Base-by-base conservation (phyloP, 345 rosid genomes). In the Rhodamnia rubescens region DNA sequence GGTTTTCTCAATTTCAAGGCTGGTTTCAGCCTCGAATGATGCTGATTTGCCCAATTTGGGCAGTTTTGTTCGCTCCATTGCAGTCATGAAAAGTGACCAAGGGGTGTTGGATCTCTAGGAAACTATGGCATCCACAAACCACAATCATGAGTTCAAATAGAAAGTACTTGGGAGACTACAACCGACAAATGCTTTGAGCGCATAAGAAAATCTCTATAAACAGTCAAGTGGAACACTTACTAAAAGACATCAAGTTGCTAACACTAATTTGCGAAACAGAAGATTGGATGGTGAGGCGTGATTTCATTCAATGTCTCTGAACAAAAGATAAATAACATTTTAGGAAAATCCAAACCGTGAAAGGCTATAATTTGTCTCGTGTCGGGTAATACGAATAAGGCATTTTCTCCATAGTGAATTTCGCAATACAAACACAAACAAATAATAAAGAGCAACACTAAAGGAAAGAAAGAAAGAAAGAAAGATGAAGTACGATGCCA, bases 201-300 rank as follows among this genome's bases (percentile, higher is more conserved):
- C 40, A 6, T 27, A 59, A 59, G 40, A 59, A 59, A 59, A 27
- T 12, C 8, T 57, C 16, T 26, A 57, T 11, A 26, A 57, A n/a
- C 0, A 24, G 61, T 57, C 29, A 26, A 57, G 0, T 11, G 7
- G 15, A 10, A 26, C 22, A 58, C 14, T n/a, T 4, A 11, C 12
- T 11, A 50, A 58, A 2, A 58, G 12, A 3, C 0, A n/a, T 11
- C 15, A 9, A 57, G 64, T 57, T 26, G 29, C 16, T 26, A 2
- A 58, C 69, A 2, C 64, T n/a, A 58, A 58, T n/a, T n/a, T n/a
- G 11, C 7, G 11, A 8, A 50, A 10, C 10, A 2, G 3, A 50
- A 50, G 52, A 50, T 10, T 50, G 2, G 13, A 50, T n/a, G 69
- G 14, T 58, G 32, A 1, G 0, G 8, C 1, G 4, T 1, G 8